Evolutionary conservation across 805 yeast genomes (phyloP).

Genomic region (Suhomyces canberraensis): DNA sequence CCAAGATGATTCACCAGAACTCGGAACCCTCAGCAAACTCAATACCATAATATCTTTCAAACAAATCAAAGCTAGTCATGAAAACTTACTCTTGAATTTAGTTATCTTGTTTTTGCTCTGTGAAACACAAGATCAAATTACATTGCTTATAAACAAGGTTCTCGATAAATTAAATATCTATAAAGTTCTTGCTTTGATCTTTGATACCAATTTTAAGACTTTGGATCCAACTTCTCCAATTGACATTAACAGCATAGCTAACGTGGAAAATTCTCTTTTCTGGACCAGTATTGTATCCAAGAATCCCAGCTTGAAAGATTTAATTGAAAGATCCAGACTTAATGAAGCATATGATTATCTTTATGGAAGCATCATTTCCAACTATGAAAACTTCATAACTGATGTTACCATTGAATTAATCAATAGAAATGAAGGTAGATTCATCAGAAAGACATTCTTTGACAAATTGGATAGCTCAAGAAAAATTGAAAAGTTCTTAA

Average conservation of each 20-base stretch:
- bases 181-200: slow-evolving; percentile 19
- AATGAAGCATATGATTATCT: slow-evolving; percentile 29
- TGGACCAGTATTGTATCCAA: slow-evolving; percentile 26
- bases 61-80: slow-evolving; percentile 27
- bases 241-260: slow-evolving; percentile 12
- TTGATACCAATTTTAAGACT: slow-evolving; percentile 24
- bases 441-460: slow-evolving; percentile 43
- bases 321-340: slow-evolving; percentile 16
- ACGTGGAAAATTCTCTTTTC: slow-evolving; percentile 26
- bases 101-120: slow-evolving; percentile 30
- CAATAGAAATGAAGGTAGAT: slow-evolving; percentile 30
- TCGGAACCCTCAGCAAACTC: slow-evolving; percentile 23
- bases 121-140: slow-evolving; percentile 27
- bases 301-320: slow-evolving; percentile 14
- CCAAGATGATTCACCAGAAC: slow-evolving; percentile 2
- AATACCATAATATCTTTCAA: slow-evolving; percentile 24
- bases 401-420: slow-evolving; percentile 31
- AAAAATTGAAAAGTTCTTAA: slow-evolving; percentile 26
- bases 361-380: slow-evolving; percentile 13
- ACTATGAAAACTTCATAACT: slow-evolving; percentile 30
- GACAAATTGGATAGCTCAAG: slow-evolving; percentile 8
- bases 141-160: slow-evolving; percentile 22
- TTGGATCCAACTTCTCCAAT: slow-evolving; percentile 11
- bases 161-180: slow-evolving; percentile 25
- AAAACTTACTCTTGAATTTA: slow-evolving; percentile 25